Conservation (phyloP, 768 basidiomycete species). For the Tubosaeta sp. region DNA sequence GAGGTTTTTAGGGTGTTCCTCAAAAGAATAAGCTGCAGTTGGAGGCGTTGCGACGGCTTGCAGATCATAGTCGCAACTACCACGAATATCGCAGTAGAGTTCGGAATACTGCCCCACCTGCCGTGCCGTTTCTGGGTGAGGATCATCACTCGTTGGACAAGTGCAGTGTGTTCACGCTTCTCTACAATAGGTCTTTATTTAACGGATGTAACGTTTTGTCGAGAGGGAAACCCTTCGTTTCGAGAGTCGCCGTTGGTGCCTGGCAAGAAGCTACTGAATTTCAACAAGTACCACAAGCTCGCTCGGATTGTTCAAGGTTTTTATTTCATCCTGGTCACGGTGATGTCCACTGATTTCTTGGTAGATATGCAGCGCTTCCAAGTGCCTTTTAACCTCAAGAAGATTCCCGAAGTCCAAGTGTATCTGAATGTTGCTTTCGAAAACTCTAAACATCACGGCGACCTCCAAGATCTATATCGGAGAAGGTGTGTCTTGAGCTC, state of each 20-base stretch:
- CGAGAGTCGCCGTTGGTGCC: slow-evolving; percentile 74
- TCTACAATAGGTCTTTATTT: slow-evolving; percentile 65
- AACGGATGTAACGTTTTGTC: slow-evolving; percentile 92
- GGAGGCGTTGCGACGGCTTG: slow-evolving; percentile 76
- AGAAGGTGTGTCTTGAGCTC: slow-evolving; percentile 54
- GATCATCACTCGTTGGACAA: background rate
- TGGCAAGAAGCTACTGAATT: slow-evolving; percentile 83
- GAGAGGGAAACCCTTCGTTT: slow-evolving; percentile 88
- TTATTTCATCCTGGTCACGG: background rate
- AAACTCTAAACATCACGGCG: slow-evolving; percentile 71
- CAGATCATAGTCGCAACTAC: slow-evolving; percentile 89
- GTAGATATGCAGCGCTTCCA: slow-evolving; percentile 93
- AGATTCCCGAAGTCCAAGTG: slow-evolving; percentile 84
- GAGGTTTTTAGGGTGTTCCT: slow-evolving; percentile 59
- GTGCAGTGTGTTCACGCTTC: slow-evolving; percentile 6
- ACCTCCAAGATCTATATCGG: slow-evolving; percentile 80
- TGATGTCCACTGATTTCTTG: slow-evolving; percentile 1
- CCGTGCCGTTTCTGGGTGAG: slow-evolving; percentile 91
- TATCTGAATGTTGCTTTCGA: slow-evolving; percentile 74
- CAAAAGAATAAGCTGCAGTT: slow-evolving; percentile 81
- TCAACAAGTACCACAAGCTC: slow-evolving; percentile 93
- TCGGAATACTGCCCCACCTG: slow-evolving; percentile 85
- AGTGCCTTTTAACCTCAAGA: slow-evolving; percentile 78
- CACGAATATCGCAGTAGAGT: slow-evolving; percentile 87
- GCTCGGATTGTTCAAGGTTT: slow-evolving; percentile 79